These are phyloP conservation scores for Cunninghamia lanceolata DNA, from an alignment of 75 land plant genomes.

Conservation along the genomic window DNA sequence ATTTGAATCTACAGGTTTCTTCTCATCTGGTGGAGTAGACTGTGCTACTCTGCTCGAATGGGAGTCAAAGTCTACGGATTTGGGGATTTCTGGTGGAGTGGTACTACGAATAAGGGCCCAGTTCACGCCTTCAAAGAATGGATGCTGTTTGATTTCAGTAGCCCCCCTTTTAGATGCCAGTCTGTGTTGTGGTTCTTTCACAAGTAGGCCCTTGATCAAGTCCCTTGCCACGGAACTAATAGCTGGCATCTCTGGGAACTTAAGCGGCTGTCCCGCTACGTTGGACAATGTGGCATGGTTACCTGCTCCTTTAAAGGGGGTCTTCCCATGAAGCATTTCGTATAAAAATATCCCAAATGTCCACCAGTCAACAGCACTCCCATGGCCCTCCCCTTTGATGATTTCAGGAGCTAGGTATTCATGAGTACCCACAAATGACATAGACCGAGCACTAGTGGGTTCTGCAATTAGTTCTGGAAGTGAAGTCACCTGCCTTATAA, in stretches of 20 bases:
- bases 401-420: slow-evolving; percentile 80
- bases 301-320: slow-evolving; percentile 77
- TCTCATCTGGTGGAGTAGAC: slow-evolving; percentile 4
- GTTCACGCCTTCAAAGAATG: slow-evolving; percentile 77
- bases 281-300: slow-evolving; percentile 76
- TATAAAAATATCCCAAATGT: slow-evolving; percentile 82
- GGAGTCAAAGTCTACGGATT: slow-evolving; percentile 28
- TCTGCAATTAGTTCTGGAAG: slow-evolving; percentile 79
- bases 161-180: slow-evolving; percentile 72
- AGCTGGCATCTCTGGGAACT: slow-evolving; percentile 56
- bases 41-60: not conserved
- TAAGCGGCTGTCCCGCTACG: slow-evolving; percentile 71
- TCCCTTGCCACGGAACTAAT: slow-evolving; percentile 65
- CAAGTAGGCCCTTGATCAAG: slow-evolving; percentile 61
- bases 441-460: slow-evolving; percentile 76
- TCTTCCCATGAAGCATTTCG: slow-evolving; percentile 69
- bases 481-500: slow-evolving; percentile 18
- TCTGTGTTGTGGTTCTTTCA: slow-evolving; percentile 72
- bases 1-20: slow-evolving; percentile 2
- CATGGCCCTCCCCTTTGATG: slow-evolving; percentile 86
- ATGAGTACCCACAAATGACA: slow-evolving; percentile 92
- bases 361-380: slow-evolving; percentile 92
- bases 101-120: slow-evolving; percentile 80
- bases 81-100: slow-evolving; percentile 70
- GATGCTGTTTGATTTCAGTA: slow-evolving; percentile 73